A percentile compares a stretch with the other conserved stretches of the same genome.
phyloP scores from a whole-genome alignment of 2,329 filamentous ascomycete species.

The Hypocreales sp. region DNA sequence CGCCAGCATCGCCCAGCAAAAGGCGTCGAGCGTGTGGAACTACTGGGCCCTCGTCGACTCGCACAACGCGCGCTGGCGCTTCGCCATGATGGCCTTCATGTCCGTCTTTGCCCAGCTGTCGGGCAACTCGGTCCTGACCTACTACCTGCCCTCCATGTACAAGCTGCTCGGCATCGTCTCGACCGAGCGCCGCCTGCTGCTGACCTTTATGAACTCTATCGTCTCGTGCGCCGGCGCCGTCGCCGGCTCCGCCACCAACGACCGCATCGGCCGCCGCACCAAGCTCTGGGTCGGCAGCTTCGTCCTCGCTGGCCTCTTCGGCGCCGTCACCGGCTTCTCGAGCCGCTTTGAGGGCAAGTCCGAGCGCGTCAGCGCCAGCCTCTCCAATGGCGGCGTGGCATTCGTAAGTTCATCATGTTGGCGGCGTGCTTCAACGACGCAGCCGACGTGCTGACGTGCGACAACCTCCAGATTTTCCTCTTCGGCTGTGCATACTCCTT shows the following conservation, averaged over 20 bases:
- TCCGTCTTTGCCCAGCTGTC: slow-evolving; percentile 38
- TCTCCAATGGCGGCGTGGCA: slow-evolving; percentile 28
- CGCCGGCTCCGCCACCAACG: slow-evolving; percentile 15
- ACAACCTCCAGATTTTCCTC: slow-evolving; percentile 26
- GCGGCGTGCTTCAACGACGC: slow-evolving; percentile 1
- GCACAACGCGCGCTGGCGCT: slow-evolving; percentile 29
- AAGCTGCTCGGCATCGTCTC: slow-evolving; percentile 34
- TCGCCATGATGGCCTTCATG: slow-evolving; percentile 35
- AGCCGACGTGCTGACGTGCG: slow-evolving; percentile 1
- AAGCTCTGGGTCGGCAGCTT: slow-evolving; percentile 34
- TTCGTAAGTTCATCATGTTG: slow-evolving; percentile 21
- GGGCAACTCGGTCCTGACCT: slow-evolving; percentile 32
- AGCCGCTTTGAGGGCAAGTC: slow-evolving; percentile 20
- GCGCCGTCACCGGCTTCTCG: slow-evolving; percentile 28
- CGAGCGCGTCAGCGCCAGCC: slow-evolving; percentile 14
- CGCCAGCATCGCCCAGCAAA: slow-evolving; percentile 23
- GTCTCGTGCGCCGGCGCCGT: slow-evolving; percentile 25
- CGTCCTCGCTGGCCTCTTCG: slow-evolving; percentile 27
- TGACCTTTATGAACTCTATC: slow-evolving; percentile 22
- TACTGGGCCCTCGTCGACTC: slow-evolving; percentile 35
- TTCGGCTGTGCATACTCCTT: slow-evolving; percentile 36
- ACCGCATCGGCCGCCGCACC: slow-evolving; percentile 19
- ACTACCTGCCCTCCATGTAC: slow-evolving; percentile 38
- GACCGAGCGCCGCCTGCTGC: slow-evolving; percentile 30
- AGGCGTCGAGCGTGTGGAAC: slow-evolving; percentile 28